Conservation (phyloP, 1,284 basidiomycete genomes). For the Polyporus tsugae region DNA sequence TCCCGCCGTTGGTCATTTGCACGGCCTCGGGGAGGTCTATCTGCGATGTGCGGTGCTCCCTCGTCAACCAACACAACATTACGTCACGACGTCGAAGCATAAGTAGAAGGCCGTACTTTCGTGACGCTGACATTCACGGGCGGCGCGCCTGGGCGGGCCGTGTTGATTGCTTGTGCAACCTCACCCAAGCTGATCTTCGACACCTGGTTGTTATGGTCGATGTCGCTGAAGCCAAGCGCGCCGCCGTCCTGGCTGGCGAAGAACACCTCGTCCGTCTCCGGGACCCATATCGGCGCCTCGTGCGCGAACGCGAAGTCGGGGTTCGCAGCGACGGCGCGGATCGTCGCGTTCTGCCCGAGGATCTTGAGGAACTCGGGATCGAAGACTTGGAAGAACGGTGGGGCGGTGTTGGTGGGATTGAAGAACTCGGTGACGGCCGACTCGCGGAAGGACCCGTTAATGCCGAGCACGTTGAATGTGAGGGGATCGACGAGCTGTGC, state of each 20-base stretch:
- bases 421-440: constrained; percentile 39
- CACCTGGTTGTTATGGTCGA: constrained; percentile 53
- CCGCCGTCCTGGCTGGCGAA: constrained; percentile 58
- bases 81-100: constrained; percentile 69
- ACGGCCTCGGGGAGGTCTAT: constrained; percentile 56
- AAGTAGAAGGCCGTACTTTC: constrained; percentile 47
- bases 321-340: constrained; percentile 65
- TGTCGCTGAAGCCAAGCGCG: constrained; percentile 50
- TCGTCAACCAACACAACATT: constrained; percentile 4
- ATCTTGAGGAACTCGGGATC: constrained; percentile 65
- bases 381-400: constrained; percentile 78
- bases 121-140: constrained; percentile 63
- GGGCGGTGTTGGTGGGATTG: constrained; percentile 51
- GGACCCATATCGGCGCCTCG: constrained; percentile 74
- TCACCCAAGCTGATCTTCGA: constrained; percentile 47
- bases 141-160: constrained; percentile 40
- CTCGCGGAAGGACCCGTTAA: constrained; percentile 42
- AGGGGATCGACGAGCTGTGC: constrained; percentile 43
- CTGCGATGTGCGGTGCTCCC: background rate
- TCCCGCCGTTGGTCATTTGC: constrained; percentile 81
- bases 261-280: constrained; percentile 65
- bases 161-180: constrained; percentile 39
- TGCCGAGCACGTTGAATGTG: constrained; percentile 42
- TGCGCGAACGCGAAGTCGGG: constrained; percentile 74
- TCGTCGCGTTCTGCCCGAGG: constrained; percentile 64